Evolutionary conservation across 805 yeast genomes (phyloP), one percentile per base, ranked within the genome.

Genomic region (Pichia nanzhaoensis): DNA sequence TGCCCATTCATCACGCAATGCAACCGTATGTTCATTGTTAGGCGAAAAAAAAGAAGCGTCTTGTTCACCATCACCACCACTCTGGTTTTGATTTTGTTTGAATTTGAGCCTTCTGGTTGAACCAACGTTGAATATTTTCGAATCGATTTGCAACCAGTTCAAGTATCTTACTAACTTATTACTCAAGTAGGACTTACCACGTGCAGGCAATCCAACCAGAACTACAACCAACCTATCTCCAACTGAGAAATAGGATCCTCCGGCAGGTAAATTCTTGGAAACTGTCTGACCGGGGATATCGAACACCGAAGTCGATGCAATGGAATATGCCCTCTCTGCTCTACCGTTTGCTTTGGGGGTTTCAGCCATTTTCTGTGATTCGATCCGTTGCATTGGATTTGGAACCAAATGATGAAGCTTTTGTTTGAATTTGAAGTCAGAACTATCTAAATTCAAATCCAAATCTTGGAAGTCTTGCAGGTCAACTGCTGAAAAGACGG

Each of bases 171-270:
- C 85, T 39, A 91, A 71, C 60, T 93, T 91, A 64, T 89, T 91
- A 42, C 97, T 88, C 51, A 91, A 80, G 61, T 90, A 93, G 1
- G 95, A 84, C 63, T 91, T 91, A 3, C 99, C 99, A 44, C 97
- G 71, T 0, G 97, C 97, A 0, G 98, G 98, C 13, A 84, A 63
- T 0, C 99, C 99, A 14, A 91, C 96, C 98, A 91, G 91, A 17
- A 93, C 95, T 48, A 91, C 87, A 14, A 91, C 95, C 43, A 91
- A 72, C 58, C 88, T 84, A 13, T 88, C 96, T 42, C 68, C 53
- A 55, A 74, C 69, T 16, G 55, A 53, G n/a, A 37, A 32, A 1
- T 80, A 78, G 30, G 78, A 77, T 28, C 70, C 68, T 4, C 87
- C 87, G 59, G 86, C 91, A 0, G 95, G 93, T 0, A 89, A 78